Conservation (phyloP, 1,139 yeast genomes). For the Lodderomyces theae region DNA sequence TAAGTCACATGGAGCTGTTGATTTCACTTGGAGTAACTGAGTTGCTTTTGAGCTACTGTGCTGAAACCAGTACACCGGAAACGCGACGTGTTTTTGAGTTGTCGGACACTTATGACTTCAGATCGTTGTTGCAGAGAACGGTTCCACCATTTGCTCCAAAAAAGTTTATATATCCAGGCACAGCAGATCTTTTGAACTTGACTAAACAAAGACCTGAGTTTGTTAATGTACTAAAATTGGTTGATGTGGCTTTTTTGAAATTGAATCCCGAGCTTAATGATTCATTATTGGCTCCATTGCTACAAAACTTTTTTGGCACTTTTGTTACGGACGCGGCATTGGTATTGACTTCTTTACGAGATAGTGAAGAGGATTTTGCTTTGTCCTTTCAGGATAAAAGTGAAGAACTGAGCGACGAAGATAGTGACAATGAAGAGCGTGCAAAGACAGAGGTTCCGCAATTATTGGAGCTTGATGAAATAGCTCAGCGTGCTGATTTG, state of each 20-base stretch:
- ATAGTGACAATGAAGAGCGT: constrained; percentile 9
- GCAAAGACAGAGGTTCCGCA: constrained; percentile 13
- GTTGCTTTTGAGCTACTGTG: constrained; percentile 64
- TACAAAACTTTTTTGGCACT: constrained; percentile 55
- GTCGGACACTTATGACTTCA: constrained; percentile 58
- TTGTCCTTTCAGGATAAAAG: constrained; percentile 41
- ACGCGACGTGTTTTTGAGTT: constrained; percentile 33
- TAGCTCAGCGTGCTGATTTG: constrained; percentile 73
- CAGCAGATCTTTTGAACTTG: constrained; percentile 23
- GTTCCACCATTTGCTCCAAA: constrained; percentile 54
- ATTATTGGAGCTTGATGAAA: constrained; percentile 47
- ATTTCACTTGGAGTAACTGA: constrained; percentile 73
- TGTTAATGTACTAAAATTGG: constrained; percentile 24
- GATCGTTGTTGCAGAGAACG: constrained; percentile 64
- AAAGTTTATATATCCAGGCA: constrained; percentile 31
- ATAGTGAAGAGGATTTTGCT: constrained; percentile 81
- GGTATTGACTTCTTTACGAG: constrained; percentile 73
- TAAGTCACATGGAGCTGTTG: constrained; percentile 37
- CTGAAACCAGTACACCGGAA: constrained; percentile 53
- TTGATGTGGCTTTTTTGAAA: constrained; percentile 20
- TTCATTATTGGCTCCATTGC: constrained; percentile 36
- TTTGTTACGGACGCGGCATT: constrained; percentile 76
- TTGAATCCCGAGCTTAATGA: constrained; percentile 28
- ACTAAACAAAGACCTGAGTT: constrained; percentile 23
- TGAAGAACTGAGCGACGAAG: constrained; percentile 19